These are phyloP conservation scores for Elsinoe fawcettii DNA, from an alignment of 2,329 filamentous ascomycete genomes.

Conservation along the genomic window DNA sequence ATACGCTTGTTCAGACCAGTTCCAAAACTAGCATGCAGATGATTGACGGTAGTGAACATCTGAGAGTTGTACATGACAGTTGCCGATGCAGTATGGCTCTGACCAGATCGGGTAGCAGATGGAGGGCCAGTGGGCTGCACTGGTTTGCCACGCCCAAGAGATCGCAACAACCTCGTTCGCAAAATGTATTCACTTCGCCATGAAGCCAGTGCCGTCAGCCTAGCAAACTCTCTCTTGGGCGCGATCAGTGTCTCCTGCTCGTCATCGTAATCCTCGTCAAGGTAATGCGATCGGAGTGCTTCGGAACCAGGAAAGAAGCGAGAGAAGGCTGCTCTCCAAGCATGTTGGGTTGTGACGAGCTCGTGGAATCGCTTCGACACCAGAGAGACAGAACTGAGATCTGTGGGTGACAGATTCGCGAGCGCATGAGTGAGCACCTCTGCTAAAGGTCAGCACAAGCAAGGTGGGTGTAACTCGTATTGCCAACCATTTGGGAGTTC, in stretches of 20 bases:
- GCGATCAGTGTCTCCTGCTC: constrained; percentile 49
- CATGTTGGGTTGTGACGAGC: constrained; percentile 82
- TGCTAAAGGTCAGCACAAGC: constrained; percentile 34
- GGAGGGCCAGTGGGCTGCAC: constrained; percentile 45
- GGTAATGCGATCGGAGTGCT: constrained; percentile 37
- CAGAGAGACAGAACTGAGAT: constrained; percentile 71
- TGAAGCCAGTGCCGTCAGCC: constrained; percentile 74
- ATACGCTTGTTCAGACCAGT: constrained; percentile 59
- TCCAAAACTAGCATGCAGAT: constrained; percentile 70
- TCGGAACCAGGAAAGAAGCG: constrained; percentile 79
- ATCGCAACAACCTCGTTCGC: constrained; percentile 74
- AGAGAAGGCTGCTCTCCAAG: constrained; percentile 87
- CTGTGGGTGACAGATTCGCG: constrained; percentile 79
- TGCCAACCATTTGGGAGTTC: constrained; percentile 73
- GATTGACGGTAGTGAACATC: constrained; percentile 68
- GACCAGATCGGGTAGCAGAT: constrained; percentile 45
- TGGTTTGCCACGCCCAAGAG: constrained; percentile 74
- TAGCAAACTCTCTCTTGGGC: constrained; percentile 70
- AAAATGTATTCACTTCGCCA: constrained; percentile 96
- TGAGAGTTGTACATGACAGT: constrained; percentile 82
- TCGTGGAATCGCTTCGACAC: constrained; percentile 82
- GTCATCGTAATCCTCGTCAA: constrained; percentile 40
- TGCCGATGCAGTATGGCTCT: constrained; percentile 60
- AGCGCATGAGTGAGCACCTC: constrained; percentile 88
- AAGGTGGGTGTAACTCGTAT: not conserved